Evolutionary conservation across 306 rosid genomes (phyloP).

Genomic region (Pterocarpus santalinus): DNA sequence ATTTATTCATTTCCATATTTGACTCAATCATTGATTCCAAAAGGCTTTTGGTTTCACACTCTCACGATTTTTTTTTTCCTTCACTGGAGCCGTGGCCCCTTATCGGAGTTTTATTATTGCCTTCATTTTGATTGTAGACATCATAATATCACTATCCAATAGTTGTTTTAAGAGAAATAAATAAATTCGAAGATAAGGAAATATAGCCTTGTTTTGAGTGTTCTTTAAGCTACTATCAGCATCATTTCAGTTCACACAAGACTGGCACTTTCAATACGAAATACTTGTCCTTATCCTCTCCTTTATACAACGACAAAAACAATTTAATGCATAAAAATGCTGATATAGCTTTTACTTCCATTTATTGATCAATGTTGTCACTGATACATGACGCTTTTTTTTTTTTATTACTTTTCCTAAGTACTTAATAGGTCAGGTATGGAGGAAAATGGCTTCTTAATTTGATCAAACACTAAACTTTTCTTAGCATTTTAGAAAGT

Average conservation of each 20-base stretch:
- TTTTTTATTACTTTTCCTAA: background rate
- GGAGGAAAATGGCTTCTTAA: background rate
- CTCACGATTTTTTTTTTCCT: background rate
- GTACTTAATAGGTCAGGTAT: background rate
- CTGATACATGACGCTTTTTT: background rate
- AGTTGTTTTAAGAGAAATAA: background rate
- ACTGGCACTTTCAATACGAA: conserved; percentile 19
- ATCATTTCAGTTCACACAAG: conserved; percentile 40
- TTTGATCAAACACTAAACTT: background rate
- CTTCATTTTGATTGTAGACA: background rate
- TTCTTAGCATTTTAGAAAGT: background rate
- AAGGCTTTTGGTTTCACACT: conserved; percentile 45
- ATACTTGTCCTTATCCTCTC: background rate
- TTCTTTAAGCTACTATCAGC: conserved; percentile 34
- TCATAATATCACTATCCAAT: conserved; percentile 20
- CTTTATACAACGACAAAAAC: background rate
- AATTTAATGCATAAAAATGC: background rate
- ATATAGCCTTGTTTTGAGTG: background rate
- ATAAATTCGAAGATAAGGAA: background rate
- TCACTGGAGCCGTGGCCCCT: background rate
- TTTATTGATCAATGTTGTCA: background rate
- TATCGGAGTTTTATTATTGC: background rate
- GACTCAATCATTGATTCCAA: conserved; percentile 40
- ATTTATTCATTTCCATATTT: background rate
- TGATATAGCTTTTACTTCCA: background rate